Conservation (phyloP, 805 yeast species). For the Metschnikowia kunwiensis region DNA sequence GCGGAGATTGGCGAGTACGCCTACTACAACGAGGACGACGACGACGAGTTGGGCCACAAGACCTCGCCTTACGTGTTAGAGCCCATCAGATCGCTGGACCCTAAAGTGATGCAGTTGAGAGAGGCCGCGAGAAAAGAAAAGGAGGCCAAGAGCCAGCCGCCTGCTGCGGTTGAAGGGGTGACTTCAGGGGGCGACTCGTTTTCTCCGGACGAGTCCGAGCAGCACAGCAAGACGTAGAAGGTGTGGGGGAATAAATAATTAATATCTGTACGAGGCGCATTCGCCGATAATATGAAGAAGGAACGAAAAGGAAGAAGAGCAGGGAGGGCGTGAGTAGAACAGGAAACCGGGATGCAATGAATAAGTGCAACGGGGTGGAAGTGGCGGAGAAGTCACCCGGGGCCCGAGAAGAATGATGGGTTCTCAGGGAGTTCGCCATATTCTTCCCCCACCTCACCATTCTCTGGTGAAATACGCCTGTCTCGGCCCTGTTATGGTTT, state of each 20-base stretch:
- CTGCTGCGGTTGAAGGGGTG: constrained; percentile 11
- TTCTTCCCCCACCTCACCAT: too few species aligned
- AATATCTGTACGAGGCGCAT: too few species aligned
- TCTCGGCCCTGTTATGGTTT: too few species aligned
- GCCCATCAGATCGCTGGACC: constrained; percentile 65
- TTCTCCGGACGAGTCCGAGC: constrained; percentile 15
- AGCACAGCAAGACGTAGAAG: constrained; percentile 13
- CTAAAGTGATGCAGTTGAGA: constrained; percentile 35
- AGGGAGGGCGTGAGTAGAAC: too few species aligned
- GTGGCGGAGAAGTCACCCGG: too few species aligned
- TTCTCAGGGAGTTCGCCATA: too few species aligned
- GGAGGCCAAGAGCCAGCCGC: constrained; percentile 6
- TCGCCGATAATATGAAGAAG: too few species aligned
- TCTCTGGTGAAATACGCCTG: too few species aligned
- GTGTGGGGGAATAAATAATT: not conserved
- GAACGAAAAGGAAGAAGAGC: too few species aligned
- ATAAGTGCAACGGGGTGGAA: too few species aligned
- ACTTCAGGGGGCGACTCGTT: constrained; percentile 15
- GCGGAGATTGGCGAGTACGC: constrained; percentile 91
- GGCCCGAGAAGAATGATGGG: too few species aligned
- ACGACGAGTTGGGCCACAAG: constrained; percentile 26
- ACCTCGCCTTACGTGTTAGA: constrained; percentile 58
- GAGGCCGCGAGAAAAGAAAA: constrained; percentile 21
- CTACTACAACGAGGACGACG: constrained; percentile 60
- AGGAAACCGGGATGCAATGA: too few species aligned